Percentiles rank a stretch among this genome's conserved stretches.
Conservation (phyloP, 2,329 filamentous ascomycete species). For the Fusarium tricinctum region DNA sequence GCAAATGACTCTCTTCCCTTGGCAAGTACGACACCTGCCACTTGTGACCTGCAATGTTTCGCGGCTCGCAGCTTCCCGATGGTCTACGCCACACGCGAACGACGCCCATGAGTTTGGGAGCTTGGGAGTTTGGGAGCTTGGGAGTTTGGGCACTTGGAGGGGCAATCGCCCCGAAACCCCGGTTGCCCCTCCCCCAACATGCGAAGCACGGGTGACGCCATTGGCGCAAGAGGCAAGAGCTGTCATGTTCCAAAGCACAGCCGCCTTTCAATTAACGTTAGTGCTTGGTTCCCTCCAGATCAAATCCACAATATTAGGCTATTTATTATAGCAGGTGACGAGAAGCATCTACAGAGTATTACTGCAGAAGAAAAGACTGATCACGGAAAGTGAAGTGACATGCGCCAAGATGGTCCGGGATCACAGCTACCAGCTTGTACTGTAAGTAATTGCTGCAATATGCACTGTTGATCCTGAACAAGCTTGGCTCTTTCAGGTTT, state of each 20-base stretch:
- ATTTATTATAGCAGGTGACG: not conserved
- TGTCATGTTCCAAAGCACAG: constrained; percentile 30
- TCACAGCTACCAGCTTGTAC: constrained; percentile 5
- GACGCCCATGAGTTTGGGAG: constrained; percentile 6
- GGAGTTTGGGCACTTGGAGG: constrained; percentile 30
- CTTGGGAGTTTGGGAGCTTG: constrained; percentile 6
- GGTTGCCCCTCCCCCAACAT: constrained; percentile 37
- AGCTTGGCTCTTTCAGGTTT: constrained; percentile 3
- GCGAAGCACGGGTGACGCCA: constrained; percentile 38
- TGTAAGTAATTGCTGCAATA: constrained; percentile 12
- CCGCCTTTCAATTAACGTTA: constrained; percentile 14
- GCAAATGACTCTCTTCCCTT: constrained; percentile 25
- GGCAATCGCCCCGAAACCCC: constrained; percentile 32
- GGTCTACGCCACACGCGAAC: constrained; percentile 30
- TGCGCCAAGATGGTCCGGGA: constrained; percentile 23
- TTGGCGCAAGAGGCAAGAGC: constrained; percentile 25
- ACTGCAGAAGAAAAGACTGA: not conserved
- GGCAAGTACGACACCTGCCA: constrained; percentile 30
- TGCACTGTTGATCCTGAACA: constrained; percentile 13
- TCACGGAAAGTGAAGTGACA: constrained; percentile 5
- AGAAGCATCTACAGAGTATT: not conserved
- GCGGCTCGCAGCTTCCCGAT: constrained; percentile 13
- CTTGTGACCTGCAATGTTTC: constrained; percentile 40
- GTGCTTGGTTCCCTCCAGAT: not conserved
- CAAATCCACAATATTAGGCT: not conserved